Conservation (phyloP, 805 yeast genomes). For the Schwanniomyces occidentalis region DNA sequence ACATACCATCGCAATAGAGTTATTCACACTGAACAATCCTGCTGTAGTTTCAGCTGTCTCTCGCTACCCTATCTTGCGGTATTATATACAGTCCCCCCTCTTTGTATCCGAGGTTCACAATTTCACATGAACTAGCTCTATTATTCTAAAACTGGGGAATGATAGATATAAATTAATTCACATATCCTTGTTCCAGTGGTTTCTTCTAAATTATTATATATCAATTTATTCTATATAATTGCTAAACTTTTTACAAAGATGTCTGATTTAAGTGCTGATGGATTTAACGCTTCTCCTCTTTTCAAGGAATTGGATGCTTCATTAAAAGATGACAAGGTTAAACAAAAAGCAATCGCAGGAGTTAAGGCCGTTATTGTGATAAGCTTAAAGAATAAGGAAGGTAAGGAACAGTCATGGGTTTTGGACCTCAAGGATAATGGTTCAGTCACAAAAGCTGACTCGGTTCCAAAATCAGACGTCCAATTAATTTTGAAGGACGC, state of each 20-base stretch:
- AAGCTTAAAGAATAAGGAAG: constrained; percentile 63
- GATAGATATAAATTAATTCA: constrained; percentile 1
- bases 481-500: constrained; percentile 64
- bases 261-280: constrained; percentile 32
- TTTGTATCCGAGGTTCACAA: constrained; percentile 1
- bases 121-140: constrained; percentile 1
- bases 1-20: too few relatives aligned
- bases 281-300: constrained; percentile 45
- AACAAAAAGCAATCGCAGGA: constrained; percentile 41
- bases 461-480: constrained; percentile 59
- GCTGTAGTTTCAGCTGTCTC: too few relatives aligned
- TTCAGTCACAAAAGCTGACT: constrained; percentile 37
- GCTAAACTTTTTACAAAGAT: too few relatives aligned
- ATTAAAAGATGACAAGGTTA: constrained; percentile 33
- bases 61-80: too few relatives aligned
- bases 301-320: constrained; percentile 41
- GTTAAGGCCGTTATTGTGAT: constrained; percentile 67
- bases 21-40: too few relatives aligned
- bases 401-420: constrained; percentile 61
- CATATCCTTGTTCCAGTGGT: not conserved
- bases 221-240: too few relatives aligned
- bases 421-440: constrained; percentile 69
- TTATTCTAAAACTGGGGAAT: not conserved
- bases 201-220: too few relatives aligned
- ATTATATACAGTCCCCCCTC: too few relatives aligned